Conservation (phyloP, 176 grass and related monocot species). For the Carex scoparia region DNA sequence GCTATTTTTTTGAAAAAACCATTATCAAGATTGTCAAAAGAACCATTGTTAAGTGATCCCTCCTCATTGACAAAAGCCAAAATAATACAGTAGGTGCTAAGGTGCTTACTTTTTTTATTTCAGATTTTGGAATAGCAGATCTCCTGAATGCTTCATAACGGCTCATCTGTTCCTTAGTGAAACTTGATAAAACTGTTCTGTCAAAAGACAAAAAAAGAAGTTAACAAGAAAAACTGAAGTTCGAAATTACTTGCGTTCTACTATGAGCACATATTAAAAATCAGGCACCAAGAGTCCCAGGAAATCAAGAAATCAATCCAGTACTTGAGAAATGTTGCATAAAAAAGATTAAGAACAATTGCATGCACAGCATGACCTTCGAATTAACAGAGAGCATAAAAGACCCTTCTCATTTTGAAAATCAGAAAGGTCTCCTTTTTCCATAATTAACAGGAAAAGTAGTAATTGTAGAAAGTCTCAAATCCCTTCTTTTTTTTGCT, state of each 20-base stretch:
- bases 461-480: not conserved
- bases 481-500: not conserved
- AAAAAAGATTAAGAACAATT: not conserved
- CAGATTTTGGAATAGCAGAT: slow-evolving; percentile 77
- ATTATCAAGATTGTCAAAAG: too few relatives aligned
- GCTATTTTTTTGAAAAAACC: too few relatives aligned
- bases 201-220: slow-evolving; percentile 12
- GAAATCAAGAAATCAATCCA: not conserved
- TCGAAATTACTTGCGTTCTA: not conserved
- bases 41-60: not conserved
- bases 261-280: not conserved
- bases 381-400: not conserved
- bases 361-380: not conserved
- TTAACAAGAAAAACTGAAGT: not conserved
- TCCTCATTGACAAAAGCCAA: not conserved
- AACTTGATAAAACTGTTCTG: slow-evolving; percentile 68
- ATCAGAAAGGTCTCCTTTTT: not conserved
- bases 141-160: slow-evolving; percentile 81
- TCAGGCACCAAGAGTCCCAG: not conserved
- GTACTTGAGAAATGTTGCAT: not conserved
- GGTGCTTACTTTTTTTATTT: slow-evolving; percentile 71
- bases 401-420: not conserved
- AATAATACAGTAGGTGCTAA: not conserved
- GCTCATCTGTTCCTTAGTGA: slow-evolving; percentile 78
- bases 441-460: not conserved